Evolutionary conservation across 129 eudicot genomes (phyloP).

Genomic region (Lactuca sativa): DNA sequence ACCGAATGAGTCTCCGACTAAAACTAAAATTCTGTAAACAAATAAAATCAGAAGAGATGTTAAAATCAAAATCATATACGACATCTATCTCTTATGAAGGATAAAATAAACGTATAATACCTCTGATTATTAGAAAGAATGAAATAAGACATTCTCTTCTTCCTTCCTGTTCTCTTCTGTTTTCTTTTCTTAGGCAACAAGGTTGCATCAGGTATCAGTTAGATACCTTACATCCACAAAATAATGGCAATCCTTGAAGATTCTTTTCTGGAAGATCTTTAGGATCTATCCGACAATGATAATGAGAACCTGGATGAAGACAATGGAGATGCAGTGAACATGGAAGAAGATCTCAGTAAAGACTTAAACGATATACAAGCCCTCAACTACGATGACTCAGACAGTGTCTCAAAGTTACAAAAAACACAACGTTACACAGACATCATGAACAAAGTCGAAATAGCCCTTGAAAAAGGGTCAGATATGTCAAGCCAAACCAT

Average conservation of each 20-base stretch:
- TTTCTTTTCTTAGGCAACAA: too few relatives aligned
- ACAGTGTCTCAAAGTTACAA: constrained; percentile 76
- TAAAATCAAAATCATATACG: too few relatives aligned
- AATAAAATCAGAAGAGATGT: too few relatives aligned
- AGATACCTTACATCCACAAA: too few relatives aligned
- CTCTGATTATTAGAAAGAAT: too few relatives aligned
- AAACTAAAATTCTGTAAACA: too few relatives aligned
- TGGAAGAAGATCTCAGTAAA: constrained; percentile 81
- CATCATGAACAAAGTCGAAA: constrained; percentile 90
- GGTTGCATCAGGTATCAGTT: too few relatives aligned
- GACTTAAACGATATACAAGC: constrained; percentile 84
- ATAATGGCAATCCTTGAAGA: constrained; percentile 76
- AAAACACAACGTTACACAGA: constrained; percentile 69
- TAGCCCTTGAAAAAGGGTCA: constrained; percentile 67
- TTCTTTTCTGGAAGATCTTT: constrained; percentile 96
- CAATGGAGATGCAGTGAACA: constrained; percentile 51
- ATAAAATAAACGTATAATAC: too few relatives aligned
- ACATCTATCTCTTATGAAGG: too few relatives aligned
- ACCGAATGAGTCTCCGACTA: too few relatives aligned
- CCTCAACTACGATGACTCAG: constrained; percentile 78
- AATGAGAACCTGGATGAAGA: constrained; percentile 68
- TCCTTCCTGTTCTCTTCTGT: too few relatives aligned
- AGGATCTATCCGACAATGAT: constrained; percentile 89
- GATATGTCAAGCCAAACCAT: constrained; percentile 50
- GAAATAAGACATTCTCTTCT: too few relatives aligned